phyloP scores from a whole-genome alignment of 2,329 filamentous ascomycete species.

The Penicillium brasilianum region DNA sequence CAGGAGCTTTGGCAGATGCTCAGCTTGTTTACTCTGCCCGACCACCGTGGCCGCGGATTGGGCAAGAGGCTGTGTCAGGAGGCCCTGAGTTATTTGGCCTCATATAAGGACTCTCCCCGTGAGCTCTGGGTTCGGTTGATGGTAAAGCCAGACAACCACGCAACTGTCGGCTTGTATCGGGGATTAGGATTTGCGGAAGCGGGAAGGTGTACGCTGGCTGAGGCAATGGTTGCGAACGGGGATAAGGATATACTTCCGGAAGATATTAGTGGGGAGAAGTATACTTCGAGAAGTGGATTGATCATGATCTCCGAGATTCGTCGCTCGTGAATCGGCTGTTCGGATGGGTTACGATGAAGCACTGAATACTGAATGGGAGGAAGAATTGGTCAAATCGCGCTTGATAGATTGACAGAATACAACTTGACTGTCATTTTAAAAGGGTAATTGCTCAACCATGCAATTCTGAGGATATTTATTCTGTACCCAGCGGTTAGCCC shows the following conservation, averaged over 20 bases:
- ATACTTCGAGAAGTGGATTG: conserved; percentile 12
- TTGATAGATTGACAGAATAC: neutral
- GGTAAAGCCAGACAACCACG: conserved; percentile 35
- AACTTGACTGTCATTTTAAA: neutral
- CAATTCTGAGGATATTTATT: neutral
- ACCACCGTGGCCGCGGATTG: conserved; percentile 38
- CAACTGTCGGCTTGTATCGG: conserved; percentile 34
- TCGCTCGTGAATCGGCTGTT: neutral
- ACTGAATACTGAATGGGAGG: neutral
- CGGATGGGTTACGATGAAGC: neutral
- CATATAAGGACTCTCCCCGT: conserved; percentile 17
- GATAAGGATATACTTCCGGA: conserved; percentile 36
- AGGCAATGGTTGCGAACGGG: conserved; percentile 38
- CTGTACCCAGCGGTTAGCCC: neutral
- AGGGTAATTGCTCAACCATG: neutral
- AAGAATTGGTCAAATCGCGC: neutral
- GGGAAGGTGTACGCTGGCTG: conserved; percentile 37
- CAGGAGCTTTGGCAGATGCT: conserved; percentile 40
- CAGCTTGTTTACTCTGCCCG: conserved; percentile 39
- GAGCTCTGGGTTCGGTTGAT: conserved; percentile 35
- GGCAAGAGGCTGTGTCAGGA: conserved; percentile 34
- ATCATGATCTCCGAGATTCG: conserved; percentile 20
- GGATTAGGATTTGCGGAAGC: conserved; percentile 35
- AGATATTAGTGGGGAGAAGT: conserved; percentile 20
- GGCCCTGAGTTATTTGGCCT: conserved; percentile 28